phyloP scores from a whole-genome alignment of 495 filamentous ascomycete genomes.

The Annulohypoxylon moriforme region DNA sequence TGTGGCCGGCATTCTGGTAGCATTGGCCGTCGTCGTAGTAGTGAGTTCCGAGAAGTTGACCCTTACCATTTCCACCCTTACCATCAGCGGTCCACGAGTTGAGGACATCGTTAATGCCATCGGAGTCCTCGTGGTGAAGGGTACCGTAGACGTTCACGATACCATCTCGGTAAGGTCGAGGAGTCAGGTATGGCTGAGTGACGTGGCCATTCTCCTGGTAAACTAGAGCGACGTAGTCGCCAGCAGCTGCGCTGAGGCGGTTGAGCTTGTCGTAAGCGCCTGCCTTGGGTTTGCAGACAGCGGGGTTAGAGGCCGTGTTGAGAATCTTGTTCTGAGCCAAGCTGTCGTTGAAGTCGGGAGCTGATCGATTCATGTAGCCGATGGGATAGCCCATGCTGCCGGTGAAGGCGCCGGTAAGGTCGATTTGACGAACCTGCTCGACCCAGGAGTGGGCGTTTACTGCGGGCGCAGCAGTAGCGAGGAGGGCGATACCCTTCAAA shows the following conservation, averaged over 20 bases:
- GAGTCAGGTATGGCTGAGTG: slow-evolving; percentile 68
- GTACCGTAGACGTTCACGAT: slow-evolving; percentile 88
- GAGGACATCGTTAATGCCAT: slow-evolving; percentile 76
- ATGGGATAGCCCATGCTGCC: slow-evolving; percentile 76
- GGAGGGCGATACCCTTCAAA: slow-evolving; percentile 44
- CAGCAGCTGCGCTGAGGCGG: slow-evolving; percentile 72
- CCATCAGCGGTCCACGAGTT: slow-evolving; percentile 79
- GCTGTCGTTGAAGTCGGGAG: slow-evolving; percentile 61
- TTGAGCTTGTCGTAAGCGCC: slow-evolving; percentile 67
- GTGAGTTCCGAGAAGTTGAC: slow-evolving; percentile 75
- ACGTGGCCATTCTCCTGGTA: slow-evolving; percentile 93
- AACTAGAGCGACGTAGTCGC: slow-evolving; percentile 75
- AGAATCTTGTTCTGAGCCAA: slow-evolving; percentile 52
- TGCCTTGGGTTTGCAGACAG: slow-evolving; percentile 60
- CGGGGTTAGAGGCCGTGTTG: slow-evolving; percentile 53
- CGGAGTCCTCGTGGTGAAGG: slow-evolving; percentile 57
- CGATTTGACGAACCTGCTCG: slow-evolving; percentile 75
- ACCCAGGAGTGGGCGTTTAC: slow-evolving; percentile 79
- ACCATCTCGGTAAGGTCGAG: slow-evolving; percentile 75
- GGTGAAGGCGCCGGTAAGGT: slow-evolving; percentile 76
- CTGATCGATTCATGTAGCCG: slow-evolving; percentile 65
- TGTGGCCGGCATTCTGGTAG: slow-evolving; percentile 71
- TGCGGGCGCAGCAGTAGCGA: slow-evolving; percentile 54
- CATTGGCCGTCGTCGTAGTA: slow-evolving; percentile 88
- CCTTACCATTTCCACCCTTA: slow-evolving; percentile 78